Evolutionary conservation across 1,284 basidiomycete species (phyloP).

Genomic region (Puccinia triticina): DNA sequence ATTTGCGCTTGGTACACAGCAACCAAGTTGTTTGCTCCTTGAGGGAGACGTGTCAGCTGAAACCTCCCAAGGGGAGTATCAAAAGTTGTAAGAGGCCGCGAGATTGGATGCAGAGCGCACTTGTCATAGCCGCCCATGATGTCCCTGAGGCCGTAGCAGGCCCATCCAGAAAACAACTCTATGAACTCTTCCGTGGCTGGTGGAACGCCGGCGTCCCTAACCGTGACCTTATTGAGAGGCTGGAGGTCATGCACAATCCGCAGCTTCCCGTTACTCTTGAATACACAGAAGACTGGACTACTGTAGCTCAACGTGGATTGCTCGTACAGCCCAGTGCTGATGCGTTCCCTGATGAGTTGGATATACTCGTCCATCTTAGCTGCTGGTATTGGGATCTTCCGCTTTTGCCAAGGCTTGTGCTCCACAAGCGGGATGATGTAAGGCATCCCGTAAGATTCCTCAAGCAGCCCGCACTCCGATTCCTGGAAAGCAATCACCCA

Average conservation of each 20-base stretch:
- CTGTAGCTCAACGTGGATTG: neutral
- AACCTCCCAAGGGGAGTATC: no score
- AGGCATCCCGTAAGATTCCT: conserved; percentile 4
- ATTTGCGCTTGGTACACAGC: conserved; percentile 30
- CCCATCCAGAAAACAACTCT: conserved; percentile 10
- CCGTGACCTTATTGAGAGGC: conserved; percentile 16
- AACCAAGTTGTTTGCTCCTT: no score
- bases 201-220: conserved; percentile 18
- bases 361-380: neutral
- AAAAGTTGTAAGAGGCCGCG: no score
- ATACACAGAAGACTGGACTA: conserved; percentile 5
- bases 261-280: neutral
- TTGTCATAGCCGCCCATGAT: no score
- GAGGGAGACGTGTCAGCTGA: no score
- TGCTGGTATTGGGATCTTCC: neutral
- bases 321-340: conserved; percentile 18
- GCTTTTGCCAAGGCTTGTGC: no score
- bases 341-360: conserved; percentile 10
- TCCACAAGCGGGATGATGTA: conserved; percentile 19
- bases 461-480: neutral
- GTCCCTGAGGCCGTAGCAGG: neutral
- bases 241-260: conserved; percentile 14
- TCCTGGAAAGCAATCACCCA: neutral
- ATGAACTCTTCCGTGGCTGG: conserved; percentile 1
- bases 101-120: no score